Evolutionary conservation across 495 filamentous ascomycete species (phyloP), one percentile per base, ranked within the genome.

Genomic region (Bombardia bombarda): DNA sequence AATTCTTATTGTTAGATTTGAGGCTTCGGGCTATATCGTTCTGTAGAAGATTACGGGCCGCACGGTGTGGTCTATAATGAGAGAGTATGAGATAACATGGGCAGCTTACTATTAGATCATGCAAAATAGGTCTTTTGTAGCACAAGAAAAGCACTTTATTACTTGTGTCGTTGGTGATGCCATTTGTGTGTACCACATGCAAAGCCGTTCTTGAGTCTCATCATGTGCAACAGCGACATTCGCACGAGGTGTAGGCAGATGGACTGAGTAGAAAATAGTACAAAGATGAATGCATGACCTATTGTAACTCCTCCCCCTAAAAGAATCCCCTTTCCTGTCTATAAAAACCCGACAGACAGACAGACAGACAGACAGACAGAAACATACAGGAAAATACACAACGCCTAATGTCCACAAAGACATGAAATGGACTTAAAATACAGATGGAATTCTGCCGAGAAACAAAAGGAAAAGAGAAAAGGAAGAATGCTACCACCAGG

Each of bases 51-150:
- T n/a, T n/a, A 6, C 12, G 6, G 6, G 25, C 25, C 12, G 25
- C 7, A 17, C 17, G 21, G 7, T 25, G 36, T 25, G 20, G 26
- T 26, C n/a, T 19, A 31, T 2, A 28, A 24, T 38, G 28, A 20
- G 39, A 24, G 13, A 51, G 42, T 36, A 51, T 49, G 21, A 37
- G 14, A 36, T 49, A 57, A 25, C 36, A 43, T 20, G 48, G 53
- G 43, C 51, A 57, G 51, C 37, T 52, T 55, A 55, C 45, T 42
- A 49, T 46, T 49, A 57, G 45, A 43, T 51, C 34, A 48, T 57
- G 53, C 47, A 55, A 43, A 54, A 46, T 53, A 57, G 42, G 38
- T 38, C 24, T 54, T 51, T 49, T 26, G 38, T 49, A 48, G 35
- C 42, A 46, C 42, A 36, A n/a, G 24, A 43, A 43, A 37, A 35